Evolutionary conservation across 306 rosid species (phyloP).

Genomic region (Sechiopsis laciniata): DNA sequence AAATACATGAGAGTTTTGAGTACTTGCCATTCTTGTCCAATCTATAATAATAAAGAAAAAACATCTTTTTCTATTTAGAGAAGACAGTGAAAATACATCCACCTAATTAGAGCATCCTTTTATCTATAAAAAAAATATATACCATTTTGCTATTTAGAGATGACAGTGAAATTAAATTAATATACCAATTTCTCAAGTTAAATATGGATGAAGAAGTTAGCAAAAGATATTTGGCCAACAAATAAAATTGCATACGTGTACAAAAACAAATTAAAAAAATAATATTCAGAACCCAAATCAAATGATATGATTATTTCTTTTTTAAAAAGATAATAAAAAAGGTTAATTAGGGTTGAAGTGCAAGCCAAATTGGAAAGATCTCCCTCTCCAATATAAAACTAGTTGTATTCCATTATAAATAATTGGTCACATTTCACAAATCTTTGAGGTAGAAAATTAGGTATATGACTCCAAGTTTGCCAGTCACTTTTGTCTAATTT

Average conservation of each 20-base stretch:
- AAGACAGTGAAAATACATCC: too few relatives aligned
- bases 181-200: background rate
- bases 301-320: background rate
- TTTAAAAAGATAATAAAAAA: background rate
- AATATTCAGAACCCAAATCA: background rate
- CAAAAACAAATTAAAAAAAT: background rate
- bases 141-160: background rate
- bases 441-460: background rate
- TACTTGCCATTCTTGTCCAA: too few relatives aligned
- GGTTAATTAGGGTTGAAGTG: background rate
- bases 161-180: background rate
- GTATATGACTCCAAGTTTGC: background rate
- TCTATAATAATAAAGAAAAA: too few relatives aligned
- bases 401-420: background rate
- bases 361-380: constrained; percentile 15
- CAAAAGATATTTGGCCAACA: background rate
- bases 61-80: too few relatives aligned
- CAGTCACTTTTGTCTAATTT: too few relatives aligned
- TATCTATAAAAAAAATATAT: background rate
- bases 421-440: background rate
- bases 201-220: background rate
- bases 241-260: background rate
- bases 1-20: too few relatives aligned
- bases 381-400: background rate
- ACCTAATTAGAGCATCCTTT: background rate